A percentile compares a stretch with the other conserved stretches of the same genome.
Evolutionary conservation across 345 rosid genomes (phyloP).

Genomic region (Salix caprea): DNA sequence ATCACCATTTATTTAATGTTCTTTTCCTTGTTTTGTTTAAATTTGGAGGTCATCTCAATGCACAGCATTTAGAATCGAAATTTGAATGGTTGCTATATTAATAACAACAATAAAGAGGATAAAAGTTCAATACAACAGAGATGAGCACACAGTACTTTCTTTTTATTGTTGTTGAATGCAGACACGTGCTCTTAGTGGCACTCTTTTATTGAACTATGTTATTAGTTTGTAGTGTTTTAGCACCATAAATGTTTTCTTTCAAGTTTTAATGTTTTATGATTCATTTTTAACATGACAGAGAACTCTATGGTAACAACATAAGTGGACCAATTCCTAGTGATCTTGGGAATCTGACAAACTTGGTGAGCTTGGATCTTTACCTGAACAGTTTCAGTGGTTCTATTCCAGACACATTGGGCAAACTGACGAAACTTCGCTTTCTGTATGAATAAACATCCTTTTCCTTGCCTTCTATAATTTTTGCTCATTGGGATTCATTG

Average conservation of each 20-base stretch:
- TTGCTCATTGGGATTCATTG: not conserved
- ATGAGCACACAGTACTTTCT: not conserved
- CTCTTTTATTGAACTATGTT: not conserved
- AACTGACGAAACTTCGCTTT: conserved; percentile 31
- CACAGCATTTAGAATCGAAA: not conserved
- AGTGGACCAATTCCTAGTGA: conserved; percentile 35
- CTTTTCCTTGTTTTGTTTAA: not conserved
- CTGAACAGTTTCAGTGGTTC: conserved; percentile 32
- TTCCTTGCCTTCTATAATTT: not conserved
- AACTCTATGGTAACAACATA: conserved; percentile 40
- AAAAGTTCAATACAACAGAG: not conserved
- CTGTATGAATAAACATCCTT: conserved; percentile 28
- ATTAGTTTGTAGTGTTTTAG: not conserved
- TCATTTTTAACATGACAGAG: conserved; percentile 17
- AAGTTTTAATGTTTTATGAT: not conserved
- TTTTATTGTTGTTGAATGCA: not conserved
- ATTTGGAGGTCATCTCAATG: not conserved
- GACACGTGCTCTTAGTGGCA: not conserved
- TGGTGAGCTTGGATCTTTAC: conserved; percentile 49
- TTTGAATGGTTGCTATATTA: not conserved
- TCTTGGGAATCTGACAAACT: conserved; percentile 34
- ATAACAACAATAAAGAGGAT: not conserved
- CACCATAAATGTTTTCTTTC: not conserved
- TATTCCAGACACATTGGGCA: conserved; percentile 37
- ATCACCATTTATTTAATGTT: not conserved